These are phyloP conservation scores for Hyaloperonospora brassicae DNA, from an alignment of 352 stramenopile species.

Conservation along the genomic window DNA sequence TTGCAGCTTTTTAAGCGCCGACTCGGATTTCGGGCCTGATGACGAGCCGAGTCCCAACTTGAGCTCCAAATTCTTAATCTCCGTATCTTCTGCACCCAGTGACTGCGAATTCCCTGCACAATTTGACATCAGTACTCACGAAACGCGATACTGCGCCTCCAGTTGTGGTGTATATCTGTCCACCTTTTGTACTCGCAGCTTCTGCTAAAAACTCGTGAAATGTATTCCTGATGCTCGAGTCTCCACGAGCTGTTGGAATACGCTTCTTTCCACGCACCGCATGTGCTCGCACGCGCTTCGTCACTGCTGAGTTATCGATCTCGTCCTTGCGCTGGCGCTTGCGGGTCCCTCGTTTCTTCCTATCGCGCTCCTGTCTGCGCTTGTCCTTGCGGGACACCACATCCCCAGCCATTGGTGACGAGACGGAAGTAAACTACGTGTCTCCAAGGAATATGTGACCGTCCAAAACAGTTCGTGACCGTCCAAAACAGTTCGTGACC, in stretches of 20 bases:
- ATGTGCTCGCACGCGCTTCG: slow-evolving; percentile 8
- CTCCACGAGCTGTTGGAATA: slow-evolving; percentile 8
- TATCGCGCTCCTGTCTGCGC: slow-evolving; percentile 65
- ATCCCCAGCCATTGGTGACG: neutral
- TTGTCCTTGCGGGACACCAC: slow-evolving; percentile 55
- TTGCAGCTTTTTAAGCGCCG: slow-evolving; percentile 55
- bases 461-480: too few species aligned
- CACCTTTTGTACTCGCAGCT: slow-evolving; percentile 29
- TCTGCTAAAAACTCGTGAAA: slow-evolving; percentile 77
- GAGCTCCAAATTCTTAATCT: slow-evolving; percentile 69
- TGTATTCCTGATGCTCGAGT: slow-evolving; percentile 45
- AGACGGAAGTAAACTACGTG: too few species aligned
- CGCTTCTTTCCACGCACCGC: slow-evolving; percentile 7
- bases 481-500: too few species aligned
- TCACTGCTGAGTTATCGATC: neutral
- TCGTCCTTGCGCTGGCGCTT: slow-evolving; percentile 41
- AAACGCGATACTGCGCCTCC: neutral
- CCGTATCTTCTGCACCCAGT: slow-evolving; percentile 37
- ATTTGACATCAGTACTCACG: neutral
- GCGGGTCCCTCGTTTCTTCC: slow-evolving; percentile 70
- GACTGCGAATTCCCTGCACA: slow-evolving; percentile 21
- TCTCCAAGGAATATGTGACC: too few species aligned
- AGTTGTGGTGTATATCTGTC: neutral
- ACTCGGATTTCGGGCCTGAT: slow-evolving; percentile 31
- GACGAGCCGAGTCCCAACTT: slow-evolving; percentile 46